Evolutionary conservation across 2,329 filamentous ascomycete genomes (phyloP).

Genomic region (Colletotrichum gloeosporioides): DNA sequence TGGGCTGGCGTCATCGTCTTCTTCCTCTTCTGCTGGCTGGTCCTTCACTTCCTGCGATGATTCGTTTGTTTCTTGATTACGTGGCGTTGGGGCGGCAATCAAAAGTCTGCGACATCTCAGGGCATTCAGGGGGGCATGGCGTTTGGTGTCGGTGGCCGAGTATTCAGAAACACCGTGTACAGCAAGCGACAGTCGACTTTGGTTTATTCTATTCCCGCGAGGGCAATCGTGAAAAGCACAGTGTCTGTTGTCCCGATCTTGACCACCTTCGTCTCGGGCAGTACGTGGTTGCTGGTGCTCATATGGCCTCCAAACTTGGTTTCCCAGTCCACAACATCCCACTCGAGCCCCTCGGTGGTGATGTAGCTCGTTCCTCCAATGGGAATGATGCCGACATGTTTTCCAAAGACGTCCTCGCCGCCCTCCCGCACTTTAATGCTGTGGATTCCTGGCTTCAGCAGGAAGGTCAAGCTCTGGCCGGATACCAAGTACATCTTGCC

Average conservation of each 20-base stretch:
- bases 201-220: slow-evolving; percentile 36
- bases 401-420: slow-evolving; percentile 65
- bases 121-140: slow-evolving; percentile 10
- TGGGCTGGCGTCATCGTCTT: slow-evolving; percentile 86
- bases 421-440: slow-evolving; percentile 66
- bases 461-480: slow-evolving; percentile 79
- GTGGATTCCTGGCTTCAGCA: slow-evolving; percentile 75
- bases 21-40: slow-evolving; percentile 89
- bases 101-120: background rate
- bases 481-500: slow-evolving; percentile 81
- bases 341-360: slow-evolving; percentile 81
- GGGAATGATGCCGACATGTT: slow-evolving; percentile 87
- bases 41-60: slow-evolving; percentile 82
- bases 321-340: slow-evolving; percentile 86
- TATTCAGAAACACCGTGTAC: background rate
- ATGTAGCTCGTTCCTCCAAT: slow-evolving; percentile 81
- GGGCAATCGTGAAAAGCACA: slow-evolving; percentile 78
- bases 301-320: slow-evolving; percentile 76
- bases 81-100: background rate
- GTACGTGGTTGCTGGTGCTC: slow-evolving; percentile 82
- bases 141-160: slow-evolving; percentile 1
- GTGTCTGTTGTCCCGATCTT: slow-evolving; percentile 67
- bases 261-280: slow-evolving; percentile 62
- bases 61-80: background rate
- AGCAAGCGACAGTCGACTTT: slow-evolving; percentile 14